Conservation (phyloP, 257 asterid species). For the Scutellaria barbata region DNA sequence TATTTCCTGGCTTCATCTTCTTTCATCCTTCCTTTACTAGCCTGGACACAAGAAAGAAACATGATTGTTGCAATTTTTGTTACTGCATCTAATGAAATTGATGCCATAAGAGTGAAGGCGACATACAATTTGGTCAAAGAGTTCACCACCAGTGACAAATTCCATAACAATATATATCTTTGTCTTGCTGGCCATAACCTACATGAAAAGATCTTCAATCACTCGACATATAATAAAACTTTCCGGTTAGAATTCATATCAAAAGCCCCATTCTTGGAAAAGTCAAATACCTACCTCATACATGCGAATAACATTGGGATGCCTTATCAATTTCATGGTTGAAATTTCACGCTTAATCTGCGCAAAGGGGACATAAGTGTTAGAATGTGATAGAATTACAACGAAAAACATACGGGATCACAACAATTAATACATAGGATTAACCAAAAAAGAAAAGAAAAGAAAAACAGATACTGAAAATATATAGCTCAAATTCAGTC, state of each 20-base stretch:
- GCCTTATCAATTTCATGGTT: conserved; percentile 90
- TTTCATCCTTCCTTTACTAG: conserved; percentile 84
- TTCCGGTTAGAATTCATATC: conserved; percentile 22
- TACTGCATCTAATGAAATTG: conserved; percentile 12
- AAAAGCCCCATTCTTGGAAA: not conserved
- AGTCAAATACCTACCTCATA: conserved; percentile 62
- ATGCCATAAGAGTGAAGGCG: not conserved
- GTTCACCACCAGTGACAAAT: conserved; percentile 97
- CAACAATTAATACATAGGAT: not conserved
- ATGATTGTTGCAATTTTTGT: conserved; percentile 1
- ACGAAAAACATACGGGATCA: not conserved
- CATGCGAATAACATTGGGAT: conserved; percentile 94
- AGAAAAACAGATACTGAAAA: not conserved
- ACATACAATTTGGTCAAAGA: conserved; percentile 88
- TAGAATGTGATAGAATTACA: not conserved
- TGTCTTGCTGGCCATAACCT: conserved; percentile 99
- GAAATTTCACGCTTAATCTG: conserved; percentile 97
- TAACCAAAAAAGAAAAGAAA: not conserved
- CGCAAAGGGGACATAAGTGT: conserved; percentile 27
- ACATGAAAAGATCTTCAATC: conserved; percentile 37
- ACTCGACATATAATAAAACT: conserved; percentile 18
- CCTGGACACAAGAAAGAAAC: conserved; percentile 51
- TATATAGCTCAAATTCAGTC: not conserved
- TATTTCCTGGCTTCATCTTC: conserved; percentile 96
- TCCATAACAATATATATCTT: conserved; percentile 93